phyloP scores from a whole-genome alignment of 179 eudicot genomes.

The Beta lomatogona region DNA sequence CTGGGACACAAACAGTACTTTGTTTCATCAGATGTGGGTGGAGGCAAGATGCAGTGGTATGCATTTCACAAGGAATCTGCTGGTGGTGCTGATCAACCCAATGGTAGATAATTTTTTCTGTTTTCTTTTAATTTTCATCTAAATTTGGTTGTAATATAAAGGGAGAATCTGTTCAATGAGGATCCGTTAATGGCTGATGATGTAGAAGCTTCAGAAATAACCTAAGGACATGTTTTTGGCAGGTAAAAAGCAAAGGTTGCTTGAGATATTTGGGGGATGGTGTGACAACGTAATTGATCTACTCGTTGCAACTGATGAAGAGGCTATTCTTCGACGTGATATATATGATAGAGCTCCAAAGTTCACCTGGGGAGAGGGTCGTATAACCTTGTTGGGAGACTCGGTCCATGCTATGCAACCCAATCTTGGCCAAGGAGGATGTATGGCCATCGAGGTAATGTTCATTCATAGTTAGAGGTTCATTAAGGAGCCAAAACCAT shows the following conservation, averaged over 20 bases:
- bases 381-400: conserved; percentile 94
- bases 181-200: neutral
- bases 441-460: conserved; percentile 96
- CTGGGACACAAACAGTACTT: conserved; percentile 97
- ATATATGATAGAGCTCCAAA: conserved; percentile 81
- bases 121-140: conserved; percentile 13
- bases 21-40: conserved; percentile 97
- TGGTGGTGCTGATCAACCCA: conserved; percentile 80
- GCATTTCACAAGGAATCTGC: conserved; percentile 90
- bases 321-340: conserved; percentile 91
- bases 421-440: conserved; percentile 97
- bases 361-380: conserved; percentile 87
- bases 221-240: conserved; percentile 27
- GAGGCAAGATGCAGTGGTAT: conserved; percentile 99
- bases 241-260: conserved; percentile 86
- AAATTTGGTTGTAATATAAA: neutral
- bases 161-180: neutral
- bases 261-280: conserved; percentile 84
- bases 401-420: conserved; percentile 99
- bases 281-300: conserved; percentile 90
- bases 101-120: conserved; percentile 42
- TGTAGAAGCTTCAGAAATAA: neutral
- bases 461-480: neutral
- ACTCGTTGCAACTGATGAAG: conserved; percentile 76
- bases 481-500: neutral